These are phyloP conservation scores for Psilocybe subaeruginosa DNA, from an alignment of 768 basidiomycete species.

Conservation along the genomic window DNA sequence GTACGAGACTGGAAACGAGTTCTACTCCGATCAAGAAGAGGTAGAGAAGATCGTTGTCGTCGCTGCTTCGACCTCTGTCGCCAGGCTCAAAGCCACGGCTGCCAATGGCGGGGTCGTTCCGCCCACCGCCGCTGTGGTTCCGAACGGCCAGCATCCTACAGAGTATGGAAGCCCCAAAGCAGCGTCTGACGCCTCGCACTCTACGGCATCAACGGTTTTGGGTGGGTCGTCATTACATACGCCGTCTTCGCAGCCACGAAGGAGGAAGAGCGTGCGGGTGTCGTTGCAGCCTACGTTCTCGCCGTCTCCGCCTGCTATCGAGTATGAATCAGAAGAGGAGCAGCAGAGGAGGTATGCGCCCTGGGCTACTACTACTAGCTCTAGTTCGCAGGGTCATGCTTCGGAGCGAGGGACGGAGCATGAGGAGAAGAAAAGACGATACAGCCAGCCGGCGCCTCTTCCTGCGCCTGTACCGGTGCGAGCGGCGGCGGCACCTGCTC, in stretches of 20 bases:
- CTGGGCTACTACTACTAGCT: slow-evolving; percentile 7
- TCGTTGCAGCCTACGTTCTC: slow-evolving; percentile 79
- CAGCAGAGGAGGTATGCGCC: slow-evolving; percentile 27
- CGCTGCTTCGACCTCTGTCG: not conserved
- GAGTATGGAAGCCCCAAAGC: slow-evolving; percentile 11
- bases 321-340: slow-evolving; percentile 48
- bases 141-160: slow-evolving; percentile 15
- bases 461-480: slow-evolving; percentile 10
- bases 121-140: not conserved
- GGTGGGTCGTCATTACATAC: not conserved
- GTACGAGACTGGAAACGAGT: slow-evolving; percentile 60
- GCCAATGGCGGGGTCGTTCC: slow-evolving; percentile 3
- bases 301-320: slow-evolving; percentile 65
- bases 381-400: not conserved
- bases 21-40: slow-evolving; percentile 8
- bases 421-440: not conserved
- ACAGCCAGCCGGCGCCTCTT: not conserved
- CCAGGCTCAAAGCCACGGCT: not conserved
- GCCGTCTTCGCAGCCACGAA: slow-evolving; percentile 25
- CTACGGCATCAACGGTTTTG: slow-evolving; percentile 13
- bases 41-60: not conserved
- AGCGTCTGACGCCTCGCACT: slow-evolving; percentile 17
- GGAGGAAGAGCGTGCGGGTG: slow-evolving; percentile 77
- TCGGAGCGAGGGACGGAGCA: not conserved
- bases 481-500: not conserved